phyloP scores from a whole-genome alignment of 1,139 yeast species.

The Nakaseomyces kungkrabaensis region DNA sequence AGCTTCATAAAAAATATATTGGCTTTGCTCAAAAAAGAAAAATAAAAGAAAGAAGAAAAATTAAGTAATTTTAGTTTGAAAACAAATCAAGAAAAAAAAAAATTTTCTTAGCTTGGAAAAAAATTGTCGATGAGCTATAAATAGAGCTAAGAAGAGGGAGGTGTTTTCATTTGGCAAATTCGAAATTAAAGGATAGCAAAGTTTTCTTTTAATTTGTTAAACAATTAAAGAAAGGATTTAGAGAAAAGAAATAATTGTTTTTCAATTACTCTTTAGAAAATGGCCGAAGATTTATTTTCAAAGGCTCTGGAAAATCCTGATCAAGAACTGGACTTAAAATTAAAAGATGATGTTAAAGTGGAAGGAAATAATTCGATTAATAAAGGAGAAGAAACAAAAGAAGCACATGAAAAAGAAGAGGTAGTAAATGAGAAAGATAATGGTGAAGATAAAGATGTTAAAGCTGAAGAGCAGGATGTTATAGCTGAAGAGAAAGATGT shows the following conservation, averaged over 20 bases:
- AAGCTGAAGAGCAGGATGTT: background rate
- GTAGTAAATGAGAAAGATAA: background rate
- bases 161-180: no score
- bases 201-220: background rate
- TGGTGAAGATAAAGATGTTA: background rate
- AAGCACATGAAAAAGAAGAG: constrained; percentile 7
- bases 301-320: constrained; percentile 18
- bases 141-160: no score
- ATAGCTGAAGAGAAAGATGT: no score
- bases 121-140: background rate
- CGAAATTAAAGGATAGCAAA: no score
- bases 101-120: no score
- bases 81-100: no score
- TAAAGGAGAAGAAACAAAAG: background rate
- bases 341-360: constrained; percentile 15
- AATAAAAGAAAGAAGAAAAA: no score
- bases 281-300: constrained; percentile 20
- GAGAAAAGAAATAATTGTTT: no score
- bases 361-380: background rate
- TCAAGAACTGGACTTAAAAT: constrained; percentile 5
- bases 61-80: no score
- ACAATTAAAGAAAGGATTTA: background rate
- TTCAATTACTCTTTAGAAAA: background rate
- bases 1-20: no score
- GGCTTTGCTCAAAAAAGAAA: no score